These are phyloP conservation scores for Pyrus bretschneideri DNA, from an alignment of 306 rosid genomes.

Conservation along the genomic window DNA sequence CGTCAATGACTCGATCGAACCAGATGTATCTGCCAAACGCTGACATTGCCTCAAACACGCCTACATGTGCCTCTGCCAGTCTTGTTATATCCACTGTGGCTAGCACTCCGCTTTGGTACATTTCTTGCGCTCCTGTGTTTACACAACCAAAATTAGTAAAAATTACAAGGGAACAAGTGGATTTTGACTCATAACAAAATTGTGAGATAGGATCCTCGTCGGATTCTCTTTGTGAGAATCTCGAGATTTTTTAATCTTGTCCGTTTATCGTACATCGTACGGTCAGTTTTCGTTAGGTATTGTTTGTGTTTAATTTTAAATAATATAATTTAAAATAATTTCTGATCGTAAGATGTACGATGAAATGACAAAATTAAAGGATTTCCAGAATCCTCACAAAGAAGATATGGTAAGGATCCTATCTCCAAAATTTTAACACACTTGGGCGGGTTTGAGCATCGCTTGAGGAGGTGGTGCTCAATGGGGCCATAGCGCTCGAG, in stretches of 20 bases:
- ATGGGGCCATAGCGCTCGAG: too few species aligned
- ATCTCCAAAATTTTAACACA: too few species aligned
- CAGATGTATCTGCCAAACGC: constrained; percentile 77
- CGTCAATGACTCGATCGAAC: constrained; percentile 41
- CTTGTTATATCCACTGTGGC: constrained; percentile 54
- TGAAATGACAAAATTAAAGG: too few species aligned
- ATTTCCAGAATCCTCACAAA: accelerated
- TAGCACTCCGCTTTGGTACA: constrained; percentile 53
- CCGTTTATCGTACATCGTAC: too few species aligned
- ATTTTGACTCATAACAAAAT: too few species aligned
- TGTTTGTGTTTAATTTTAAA: too few species aligned
- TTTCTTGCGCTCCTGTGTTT: constrained; percentile 53
- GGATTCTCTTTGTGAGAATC: too few species aligned
- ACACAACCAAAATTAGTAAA: background rate
- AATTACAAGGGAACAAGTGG: too few species aligned
- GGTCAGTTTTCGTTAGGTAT: accelerated
- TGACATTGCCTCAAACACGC: constrained; percentile 57
- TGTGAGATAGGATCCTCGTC: too few species aligned
- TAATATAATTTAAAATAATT: too few species aligned
- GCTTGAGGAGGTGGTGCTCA: too few species aligned
- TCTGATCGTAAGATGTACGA: accelerated
- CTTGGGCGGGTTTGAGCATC: too few species aligned
- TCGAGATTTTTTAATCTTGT: accelerated
- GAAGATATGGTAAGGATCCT: accelerated
- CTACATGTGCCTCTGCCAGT: constrained; percentile 61